Evolutionary conservation across 1,284 basidiomycete genomes (phyloP).

Genomic region (Apiotrichum domesticum): DNA sequence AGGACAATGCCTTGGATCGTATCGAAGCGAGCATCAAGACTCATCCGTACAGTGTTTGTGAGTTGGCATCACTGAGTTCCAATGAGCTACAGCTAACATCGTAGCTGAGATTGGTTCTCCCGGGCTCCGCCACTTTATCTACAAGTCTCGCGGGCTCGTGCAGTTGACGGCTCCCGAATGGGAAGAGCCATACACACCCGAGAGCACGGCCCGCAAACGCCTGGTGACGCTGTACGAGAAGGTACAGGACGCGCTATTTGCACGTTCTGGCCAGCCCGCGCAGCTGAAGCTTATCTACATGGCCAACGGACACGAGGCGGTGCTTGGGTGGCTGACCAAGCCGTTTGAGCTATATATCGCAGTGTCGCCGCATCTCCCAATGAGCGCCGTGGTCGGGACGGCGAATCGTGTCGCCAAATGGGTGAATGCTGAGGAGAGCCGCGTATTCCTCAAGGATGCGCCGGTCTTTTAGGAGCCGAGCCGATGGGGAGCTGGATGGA

Average conservation of each 20-base stretch:
- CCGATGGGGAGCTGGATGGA: too few relatives aligned
- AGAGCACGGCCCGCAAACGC: conserved; percentile 42
- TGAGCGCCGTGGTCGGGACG: conserved; percentile 73
- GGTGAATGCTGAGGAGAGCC: conserved; percentile 78
- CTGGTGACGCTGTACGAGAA: conserved; percentile 76
- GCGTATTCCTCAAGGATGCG: conserved; percentile 76
- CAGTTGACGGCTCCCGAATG: conserved; percentile 78
- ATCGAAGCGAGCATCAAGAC: conserved; percentile 26
- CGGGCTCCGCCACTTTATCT: conserved; percentile 87
- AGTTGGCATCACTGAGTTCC: conserved; percentile 9
- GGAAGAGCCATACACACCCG: conserved; percentile 68
- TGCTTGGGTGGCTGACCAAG: conserved; percentile 77
- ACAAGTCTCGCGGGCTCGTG: conserved; percentile 80
- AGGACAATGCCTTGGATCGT: conserved; percentile 54
- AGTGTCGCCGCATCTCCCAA: conserved; percentile 73
- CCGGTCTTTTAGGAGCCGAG: conserved; percentile 61
- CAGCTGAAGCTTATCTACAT: conserved; percentile 77
- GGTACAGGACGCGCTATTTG: conserved; percentile 76
- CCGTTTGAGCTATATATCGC: conserved; percentile 87
- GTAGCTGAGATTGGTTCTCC: conserved; percentile 66
- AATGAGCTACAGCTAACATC: neutral
- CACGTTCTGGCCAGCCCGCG: conserved; percentile 65
- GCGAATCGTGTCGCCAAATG: conserved; percentile 84
- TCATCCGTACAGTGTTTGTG: conserved; percentile 45
- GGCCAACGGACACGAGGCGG: conserved; percentile 73